Evolutionary conservation across 441 rosid genomes (phyloP), one percentile per base, ranked within the genome.

Genomic region (Biscutella laevigata): DNA sequence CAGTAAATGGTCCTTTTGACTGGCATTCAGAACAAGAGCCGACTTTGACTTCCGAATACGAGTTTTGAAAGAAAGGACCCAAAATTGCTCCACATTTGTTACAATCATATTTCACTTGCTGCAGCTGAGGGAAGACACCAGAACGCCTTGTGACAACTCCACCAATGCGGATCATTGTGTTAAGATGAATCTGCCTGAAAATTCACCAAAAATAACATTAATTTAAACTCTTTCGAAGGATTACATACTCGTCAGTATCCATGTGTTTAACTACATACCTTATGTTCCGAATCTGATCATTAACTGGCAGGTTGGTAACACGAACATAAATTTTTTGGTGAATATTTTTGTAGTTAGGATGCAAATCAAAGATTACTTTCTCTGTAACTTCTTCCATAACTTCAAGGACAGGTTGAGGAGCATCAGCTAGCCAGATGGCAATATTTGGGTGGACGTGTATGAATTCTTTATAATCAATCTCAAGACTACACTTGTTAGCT

Each of bases 11-110:
- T 52, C 97, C 95, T 74, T 83, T 92, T 1, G 97, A 86, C 72
- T 92, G 96, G 75, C 95, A 88, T 68, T 88, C 95, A 34, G 97
- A 96, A 68, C 99, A 92, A 62, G 97, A 88, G 42, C 99, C 97
- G 62, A 88, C 97, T 61, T 88, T 86, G 45, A 92, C 99, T 77
- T 92, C 99, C 16, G 99, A 88, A 69, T 92, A 92, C 0, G 99
- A 92, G 72, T 81, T 88, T 66, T 92, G 99, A 58, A 86, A 84
- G 78, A 92, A 92, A 8, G 99, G 95, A 10, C 99, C 97, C 67
- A 92, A 74, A 39, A 86, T 58, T 3, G 90, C 76, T 65, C 97
- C 99, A 60, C 97, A 92, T 70, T 88, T 88, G 80, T 75, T 82
- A 75, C 99, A 92, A 60, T 92, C 99, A 75, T 86, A 88, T 71